A percentile compares a stretch with the other conserved stretches of the same genome.
Evolutionary conservation across 345 rosid genomes (phyloP).

Genomic region (Psidium guajava): DNA sequence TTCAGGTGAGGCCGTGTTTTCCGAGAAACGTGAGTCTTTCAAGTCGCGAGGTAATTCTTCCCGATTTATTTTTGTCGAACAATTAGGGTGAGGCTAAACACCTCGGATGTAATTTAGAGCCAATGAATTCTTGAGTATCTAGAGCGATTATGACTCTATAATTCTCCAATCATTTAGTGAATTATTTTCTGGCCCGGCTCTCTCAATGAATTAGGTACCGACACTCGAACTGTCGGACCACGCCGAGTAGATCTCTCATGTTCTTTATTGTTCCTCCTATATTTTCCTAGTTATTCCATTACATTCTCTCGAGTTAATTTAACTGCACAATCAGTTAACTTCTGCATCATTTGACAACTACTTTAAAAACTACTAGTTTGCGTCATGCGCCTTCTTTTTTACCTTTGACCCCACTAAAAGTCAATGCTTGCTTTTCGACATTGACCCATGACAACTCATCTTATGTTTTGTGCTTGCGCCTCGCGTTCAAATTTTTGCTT

Average conservation of each 20-base stretch:
- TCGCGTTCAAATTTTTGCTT: background rate
- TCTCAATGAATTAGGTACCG: accelerated
- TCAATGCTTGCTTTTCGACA: background rate
- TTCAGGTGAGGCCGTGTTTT: no score
- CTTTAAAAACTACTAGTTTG: background rate
- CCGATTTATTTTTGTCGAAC: no score
- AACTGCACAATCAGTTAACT: background rate
- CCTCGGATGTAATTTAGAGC: no score
- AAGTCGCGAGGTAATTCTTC: no score
- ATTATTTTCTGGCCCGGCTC: background rate
- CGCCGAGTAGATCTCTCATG: background rate
- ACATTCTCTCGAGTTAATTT: background rate
- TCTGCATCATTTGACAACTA: background rate
- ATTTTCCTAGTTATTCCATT: background rate
- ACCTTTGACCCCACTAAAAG: background rate
- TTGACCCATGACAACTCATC: background rate
- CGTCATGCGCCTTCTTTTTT: background rate
- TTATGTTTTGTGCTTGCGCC: background rate
- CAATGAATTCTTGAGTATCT: no score
- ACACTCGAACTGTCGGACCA: accelerated
- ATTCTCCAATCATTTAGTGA: background rate
- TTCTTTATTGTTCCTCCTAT: background rate
- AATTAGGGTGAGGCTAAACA: no score
- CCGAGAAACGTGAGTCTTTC: no score
- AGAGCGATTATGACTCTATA: background rate